phyloP scores from a whole-genome alignment of 495 filamentous ascomycete species.

The Penicillium cataractarum region DNA sequence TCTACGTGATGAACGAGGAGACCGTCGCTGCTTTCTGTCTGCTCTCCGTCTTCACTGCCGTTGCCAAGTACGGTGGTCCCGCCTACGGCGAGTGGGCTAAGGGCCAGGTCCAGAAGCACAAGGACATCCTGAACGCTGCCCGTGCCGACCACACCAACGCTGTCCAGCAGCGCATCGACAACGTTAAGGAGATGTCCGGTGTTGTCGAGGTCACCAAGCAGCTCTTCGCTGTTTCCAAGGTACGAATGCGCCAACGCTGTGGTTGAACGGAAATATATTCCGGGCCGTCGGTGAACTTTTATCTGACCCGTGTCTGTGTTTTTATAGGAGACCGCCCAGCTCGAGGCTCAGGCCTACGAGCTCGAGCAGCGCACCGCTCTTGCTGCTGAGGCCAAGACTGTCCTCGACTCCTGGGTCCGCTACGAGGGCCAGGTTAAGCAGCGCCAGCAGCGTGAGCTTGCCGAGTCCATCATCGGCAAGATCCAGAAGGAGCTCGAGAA shows the following conservation, averaged over 20 bases:
- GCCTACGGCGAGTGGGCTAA: slow-evolving; percentile 92
- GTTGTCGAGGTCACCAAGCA: slow-evolving; percentile 96
- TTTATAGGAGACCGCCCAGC: slow-evolving; percentile 86
- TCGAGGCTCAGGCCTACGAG: slow-evolving; percentile 95
- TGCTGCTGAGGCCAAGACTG: slow-evolving; percentile 87
- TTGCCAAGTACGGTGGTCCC: slow-evolving; percentile 90
- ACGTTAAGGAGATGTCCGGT: slow-evolving; percentile 85
- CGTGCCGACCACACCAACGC: slow-evolving; percentile 92
- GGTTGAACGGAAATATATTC: not conserved
- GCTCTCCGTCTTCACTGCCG: slow-evolving; percentile 83
- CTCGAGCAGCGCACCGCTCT: slow-evolving; percentile 93
- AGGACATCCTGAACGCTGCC: slow-evolving; percentile 88
- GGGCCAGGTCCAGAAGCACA: slow-evolving; percentile 82
- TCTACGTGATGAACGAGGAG: slow-evolving; percentile 99
- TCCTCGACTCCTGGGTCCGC: slow-evolving; percentile 97
- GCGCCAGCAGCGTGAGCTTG: slow-evolving; percentile 94
- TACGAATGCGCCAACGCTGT: slow-evolving; percentile 34
- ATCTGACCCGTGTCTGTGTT: slow-evolving; percentile 17
- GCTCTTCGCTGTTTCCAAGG: slow-evolving; percentile 98
- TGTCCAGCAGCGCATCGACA: slow-evolving; percentile 90
- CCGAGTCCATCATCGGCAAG: slow-evolving; percentile 89
- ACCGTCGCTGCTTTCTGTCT: slow-evolving; percentile 87
- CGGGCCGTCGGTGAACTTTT: not conserved
- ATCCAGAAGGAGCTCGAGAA: slow-evolving; percentile 98
- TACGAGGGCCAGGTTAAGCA: slow-evolving; percentile 99